These are phyloP conservation scores for Adansonia grandidieri DNA, from an alignment of 441 rosid species.

Conservation along the genomic window DNA sequence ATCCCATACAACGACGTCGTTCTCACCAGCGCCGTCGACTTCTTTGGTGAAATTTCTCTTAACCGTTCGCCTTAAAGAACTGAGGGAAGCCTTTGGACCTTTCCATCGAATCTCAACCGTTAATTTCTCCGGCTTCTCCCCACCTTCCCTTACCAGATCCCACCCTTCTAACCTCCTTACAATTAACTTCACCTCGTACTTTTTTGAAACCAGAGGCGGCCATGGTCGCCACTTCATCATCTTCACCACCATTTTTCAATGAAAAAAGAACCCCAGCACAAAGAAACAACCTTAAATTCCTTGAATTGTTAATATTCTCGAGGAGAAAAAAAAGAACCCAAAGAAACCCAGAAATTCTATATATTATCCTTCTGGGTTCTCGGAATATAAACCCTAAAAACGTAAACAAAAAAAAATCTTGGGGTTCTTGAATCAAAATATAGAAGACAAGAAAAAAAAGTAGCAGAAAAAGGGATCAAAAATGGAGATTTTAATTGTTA, in stretches of 20 bases:
- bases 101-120: constrained; percentile 94
- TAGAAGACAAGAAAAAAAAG: neutral
- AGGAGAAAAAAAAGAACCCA: neutral
- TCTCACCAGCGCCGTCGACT: constrained; percentile 42
- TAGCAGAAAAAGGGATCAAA: neutral
- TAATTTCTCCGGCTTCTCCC: constrained; percentile 42
- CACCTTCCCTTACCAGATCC: constrained; percentile 62
- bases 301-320: neutral
- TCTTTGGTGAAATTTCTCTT: constrained; percentile 87
- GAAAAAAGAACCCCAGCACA: neutral
- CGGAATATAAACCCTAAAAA: neutral
- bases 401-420: neutral
- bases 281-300: constrained; percentile 8
- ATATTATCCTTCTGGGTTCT: neutral
- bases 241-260: constrained; percentile 74
- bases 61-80: constrained; percentile 73
- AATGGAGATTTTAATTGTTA: neutral
- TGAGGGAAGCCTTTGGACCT: constrained; percentile 81
- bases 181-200: constrained; percentile 71
- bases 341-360: constrained; percentile 25
- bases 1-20: constrained; percentile 70
- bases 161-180: constrained; percentile 75
- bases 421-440: constrained; percentile 16
- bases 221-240: constrained; percentile 99
- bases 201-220: constrained; percentile 76